Evolutionary conservation across 1,139 yeast species (phyloP).

Genomic region (Yamadazyma atlantica): DNA sequence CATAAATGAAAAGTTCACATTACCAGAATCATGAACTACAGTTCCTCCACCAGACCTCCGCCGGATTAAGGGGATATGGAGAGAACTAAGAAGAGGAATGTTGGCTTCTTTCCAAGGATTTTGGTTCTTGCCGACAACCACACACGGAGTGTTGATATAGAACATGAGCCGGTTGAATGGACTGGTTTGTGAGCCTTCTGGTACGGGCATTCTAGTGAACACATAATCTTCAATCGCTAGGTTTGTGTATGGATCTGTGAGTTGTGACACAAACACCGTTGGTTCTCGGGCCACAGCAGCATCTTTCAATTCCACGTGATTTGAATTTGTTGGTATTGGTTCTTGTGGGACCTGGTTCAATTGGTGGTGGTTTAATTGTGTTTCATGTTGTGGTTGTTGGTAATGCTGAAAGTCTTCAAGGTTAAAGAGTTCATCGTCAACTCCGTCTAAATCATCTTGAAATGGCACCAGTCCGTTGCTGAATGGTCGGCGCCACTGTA

Average conservation of each 20-base stretch:
- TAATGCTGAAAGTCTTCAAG: conserved; percentile 43
- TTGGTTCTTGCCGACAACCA: conserved; percentile 94
- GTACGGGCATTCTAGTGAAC: conserved; percentile 61
- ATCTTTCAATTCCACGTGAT: background rate
- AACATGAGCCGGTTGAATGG: conserved; percentile 58
- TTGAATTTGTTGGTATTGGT: too few species aligned
- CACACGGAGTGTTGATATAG: conserved; percentile 79
- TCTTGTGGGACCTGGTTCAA: background rate
- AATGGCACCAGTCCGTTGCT: too few species aligned
- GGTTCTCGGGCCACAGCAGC: conserved; percentile 23
- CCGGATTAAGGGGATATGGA: conserved; percentile 69
- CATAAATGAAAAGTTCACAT: conserved; percentile 83
- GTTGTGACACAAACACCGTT: conserved; percentile 42
- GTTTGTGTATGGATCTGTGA: conserved; percentile 68
- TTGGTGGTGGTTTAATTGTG: conserved; percentile 15
- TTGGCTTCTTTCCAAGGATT: conserved; percentile 91
- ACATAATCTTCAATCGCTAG: conserved; percentile 81
- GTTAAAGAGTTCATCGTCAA: conserved; percentile 37
- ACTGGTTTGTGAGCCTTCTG: conserved; percentile 12
- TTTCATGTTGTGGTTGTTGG: conserved; percentile 32
- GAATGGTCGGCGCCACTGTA: too few species aligned
- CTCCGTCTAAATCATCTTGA: conserved; percentile 37
- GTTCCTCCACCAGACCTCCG: conserved; percentile 95
- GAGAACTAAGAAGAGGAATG: conserved; percentile 51
- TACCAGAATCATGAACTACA: conserved; percentile 94